These are phyloP conservation scores for Phaeodactylum tricornutum DNA, from an alignment of 108 stramenopile genomes.

Conservation along the genomic window DNA sequence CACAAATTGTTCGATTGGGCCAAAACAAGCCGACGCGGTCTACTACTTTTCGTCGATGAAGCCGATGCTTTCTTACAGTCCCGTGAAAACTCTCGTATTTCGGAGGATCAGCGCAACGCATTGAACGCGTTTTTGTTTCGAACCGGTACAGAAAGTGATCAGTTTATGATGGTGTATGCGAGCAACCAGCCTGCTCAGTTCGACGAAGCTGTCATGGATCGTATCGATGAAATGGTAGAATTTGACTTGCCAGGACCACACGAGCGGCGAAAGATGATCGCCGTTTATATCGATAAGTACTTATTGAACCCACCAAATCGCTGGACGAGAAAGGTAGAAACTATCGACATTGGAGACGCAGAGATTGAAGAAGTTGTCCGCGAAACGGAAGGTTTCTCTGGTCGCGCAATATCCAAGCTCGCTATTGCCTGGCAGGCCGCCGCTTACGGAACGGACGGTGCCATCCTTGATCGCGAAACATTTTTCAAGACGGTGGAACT, in stretches of 20 bases:
- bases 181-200: conserved; percentile 98
- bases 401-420: conserved; percentile 96
- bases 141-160: conserved; percentile 87
- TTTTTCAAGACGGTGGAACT: conserved; percentile 76
- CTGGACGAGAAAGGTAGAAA: conserved; percentile 70
- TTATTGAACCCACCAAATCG: conserved; percentile 70
- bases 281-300: conserved; percentile 95
- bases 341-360: conserved; percentile 70
- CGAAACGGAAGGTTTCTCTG: conserved; percentile 89
- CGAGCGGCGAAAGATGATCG: conserved; percentile 90
- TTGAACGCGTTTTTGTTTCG: conserved; percentile 98
- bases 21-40: conserved; percentile 85
- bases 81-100: conserved; percentile 81
- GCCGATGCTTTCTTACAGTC: conserved; percentile 97
- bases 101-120: conserved; percentile 97
- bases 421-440: conserved; percentile 99
- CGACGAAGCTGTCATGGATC: conserved; percentile 96
- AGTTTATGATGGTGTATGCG: conserved; percentile 99
- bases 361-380: conserved; percentile 81
- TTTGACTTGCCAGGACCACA: conserved; percentile 83
- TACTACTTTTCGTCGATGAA: conserved; percentile 98
- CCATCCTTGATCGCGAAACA: conserved; percentile 62
- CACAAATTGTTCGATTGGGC: conserved; percentile 99
- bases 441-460: conserved; percentile 91
- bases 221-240: conserved; percentile 98